phyloP scores from a whole-genome alignment of 2,329 filamentous ascomycete species.

The Botrytis galanthina region DNA sequence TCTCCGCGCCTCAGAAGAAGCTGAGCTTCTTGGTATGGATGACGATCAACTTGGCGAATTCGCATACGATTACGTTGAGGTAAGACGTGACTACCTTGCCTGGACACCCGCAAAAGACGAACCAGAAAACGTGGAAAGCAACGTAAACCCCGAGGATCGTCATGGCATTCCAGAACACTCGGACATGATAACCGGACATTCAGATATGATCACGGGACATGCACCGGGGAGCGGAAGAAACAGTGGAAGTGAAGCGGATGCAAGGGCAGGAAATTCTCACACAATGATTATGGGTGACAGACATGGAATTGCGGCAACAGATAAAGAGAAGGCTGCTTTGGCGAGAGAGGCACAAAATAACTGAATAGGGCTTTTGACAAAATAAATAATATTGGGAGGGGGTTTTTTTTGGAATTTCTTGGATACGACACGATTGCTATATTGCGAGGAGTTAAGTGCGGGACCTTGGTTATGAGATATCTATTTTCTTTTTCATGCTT shows the following conservation, averaged over 20 bases:
- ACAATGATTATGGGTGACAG: slow-evolving; percentile 50
- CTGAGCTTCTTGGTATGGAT: slow-evolving; percentile 83
- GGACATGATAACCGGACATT: slow-evolving; percentile 57
- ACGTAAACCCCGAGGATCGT: slow-evolving; percentile 60
- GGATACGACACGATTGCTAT: neutral
- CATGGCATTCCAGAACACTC: slow-evolving; percentile 72
- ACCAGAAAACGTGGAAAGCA: slow-evolving; percentile 51
- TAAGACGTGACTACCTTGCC: slow-evolving; percentile 81
- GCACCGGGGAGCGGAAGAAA: neutral
- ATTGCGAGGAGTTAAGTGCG: slow-evolving; percentile 4
- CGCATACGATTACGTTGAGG: slow-evolving; percentile 87
- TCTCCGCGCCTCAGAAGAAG: slow-evolving; percentile 76
- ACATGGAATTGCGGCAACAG: slow-evolving; percentile 50
- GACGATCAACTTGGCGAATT: slow-evolving; percentile 89
- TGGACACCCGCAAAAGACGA: slow-evolving; percentile 76
- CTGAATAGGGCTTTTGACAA: neutral
- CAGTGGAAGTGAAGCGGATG: slow-evolving; percentile 31
- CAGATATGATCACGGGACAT: slow-evolving; percentile 8
- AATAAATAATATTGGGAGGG: neutral
- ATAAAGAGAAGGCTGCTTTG: slow-evolving; percentile 36
- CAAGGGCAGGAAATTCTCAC: slow-evolving; percentile 39
- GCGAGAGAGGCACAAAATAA: neutral
- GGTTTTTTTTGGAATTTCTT: neutral
- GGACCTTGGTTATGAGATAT: slow-evolving; percentile 13
- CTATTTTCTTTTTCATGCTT: neutral